phyloP scores from a whole-genome alignment of 169 alveolate genomes.

The Theileria annulata region DNA sequence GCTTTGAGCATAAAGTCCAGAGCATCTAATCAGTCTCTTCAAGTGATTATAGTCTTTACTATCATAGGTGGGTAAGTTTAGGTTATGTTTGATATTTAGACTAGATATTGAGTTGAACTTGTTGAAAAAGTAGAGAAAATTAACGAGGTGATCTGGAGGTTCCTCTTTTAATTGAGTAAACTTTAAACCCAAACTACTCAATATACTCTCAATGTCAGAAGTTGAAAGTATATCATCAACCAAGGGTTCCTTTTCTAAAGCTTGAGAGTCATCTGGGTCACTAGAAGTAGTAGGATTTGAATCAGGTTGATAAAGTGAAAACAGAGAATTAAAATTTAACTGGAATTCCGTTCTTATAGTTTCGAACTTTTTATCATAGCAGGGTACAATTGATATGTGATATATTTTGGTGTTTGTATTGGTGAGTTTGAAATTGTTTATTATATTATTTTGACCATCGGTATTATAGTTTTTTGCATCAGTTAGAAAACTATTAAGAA shows the following conservation, averaged over 20 bases:
- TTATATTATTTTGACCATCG: not conserved
- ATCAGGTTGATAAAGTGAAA: not conserved
- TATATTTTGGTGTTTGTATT: slow-evolving; percentile 47
- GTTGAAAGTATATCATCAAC: slow-evolving; percentile 65
- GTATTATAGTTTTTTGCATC: not conserved
- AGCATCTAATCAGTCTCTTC: slow-evolving; percentile 22
- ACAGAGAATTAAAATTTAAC: slow-evolving; percentile 6
- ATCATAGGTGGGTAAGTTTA: not conserved
- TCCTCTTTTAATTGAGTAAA: slow-evolving; percentile 42
- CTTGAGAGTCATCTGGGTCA: not conserved
- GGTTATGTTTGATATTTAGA: not conserved
- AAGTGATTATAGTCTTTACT: not conserved
- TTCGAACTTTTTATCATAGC: slow-evolving; percentile 92
- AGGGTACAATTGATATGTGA: slow-evolving; percentile 88
- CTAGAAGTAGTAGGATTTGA: not conserved
- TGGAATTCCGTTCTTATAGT: slow-evolving; percentile 33
- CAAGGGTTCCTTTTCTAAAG: not conserved
- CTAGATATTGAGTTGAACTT: not conserved
- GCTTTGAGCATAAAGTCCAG: slow-evolving; percentile 29
- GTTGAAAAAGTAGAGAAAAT: not conserved
- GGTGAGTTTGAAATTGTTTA: not conserved
- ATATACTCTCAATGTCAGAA: slow-evolving; percentile 36
- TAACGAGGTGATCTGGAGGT: slow-evolving; percentile 28
- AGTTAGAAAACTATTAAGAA: not conserved
- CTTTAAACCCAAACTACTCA: slow-evolving; percentile 23